phyloP scores from a whole-genome alignment of 352 stramenopile species.

The Plasmopara halstedii region DNA sequence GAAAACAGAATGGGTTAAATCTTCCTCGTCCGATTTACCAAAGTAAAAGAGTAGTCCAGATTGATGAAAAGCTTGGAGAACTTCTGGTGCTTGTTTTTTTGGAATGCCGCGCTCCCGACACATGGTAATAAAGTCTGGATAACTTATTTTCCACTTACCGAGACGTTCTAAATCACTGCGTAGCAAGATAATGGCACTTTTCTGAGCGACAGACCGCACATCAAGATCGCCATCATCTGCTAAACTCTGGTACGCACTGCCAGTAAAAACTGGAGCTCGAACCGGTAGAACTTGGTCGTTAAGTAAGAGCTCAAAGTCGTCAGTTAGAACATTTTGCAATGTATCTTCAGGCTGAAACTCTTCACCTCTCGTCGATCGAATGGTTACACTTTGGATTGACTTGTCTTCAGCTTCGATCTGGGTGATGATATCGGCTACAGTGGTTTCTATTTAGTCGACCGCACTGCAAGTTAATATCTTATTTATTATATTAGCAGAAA shows the following conservation, averaged over 20 bases:
- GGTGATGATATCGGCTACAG: slow-evolving; percentile 57
- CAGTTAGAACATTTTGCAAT: slow-evolving; percentile 57
- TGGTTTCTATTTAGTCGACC: slow-evolving; percentile 40
- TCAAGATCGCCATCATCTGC: slow-evolving; percentile 72
- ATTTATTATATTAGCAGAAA: not conserved
- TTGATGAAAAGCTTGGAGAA: slow-evolving; percentile 73
- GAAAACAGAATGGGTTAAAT: slow-evolving; percentile 70
- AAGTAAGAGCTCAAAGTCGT: slow-evolving; percentile 77
- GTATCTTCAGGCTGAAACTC: slow-evolving; percentile 54
- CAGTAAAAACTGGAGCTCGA: slow-evolving; percentile 59
- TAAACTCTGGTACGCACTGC: slow-evolving; percentile 65
- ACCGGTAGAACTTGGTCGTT: slow-evolving; percentile 75
- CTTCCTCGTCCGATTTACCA: slow-evolving; percentile 62
- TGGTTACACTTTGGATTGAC: slow-evolving; percentile 56
- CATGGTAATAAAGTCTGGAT: slow-evolving; percentile 59
- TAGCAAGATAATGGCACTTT: slow-evolving; percentile 70
- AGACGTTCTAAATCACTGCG: slow-evolving; percentile 60
- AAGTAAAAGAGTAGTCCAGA: slow-evolving; percentile 75
- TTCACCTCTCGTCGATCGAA: slow-evolving; percentile 52
- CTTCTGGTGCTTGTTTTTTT: slow-evolving; percentile 73
- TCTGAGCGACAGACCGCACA: slow-evolving; percentile 68
- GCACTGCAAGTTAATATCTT: not conserved
- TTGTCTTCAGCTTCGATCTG: slow-evolving; percentile 75
- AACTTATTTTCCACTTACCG: slow-evolving; percentile 76
- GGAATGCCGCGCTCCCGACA: slow-evolving; percentile 67